Percentiles rank a stretch among this genome's conserved stretches.
These are phyloP conservation scores for Pontederia crassipes DNA, from an alignment of 176 grass and related monocot species.

Conservation along the genomic window DNA sequence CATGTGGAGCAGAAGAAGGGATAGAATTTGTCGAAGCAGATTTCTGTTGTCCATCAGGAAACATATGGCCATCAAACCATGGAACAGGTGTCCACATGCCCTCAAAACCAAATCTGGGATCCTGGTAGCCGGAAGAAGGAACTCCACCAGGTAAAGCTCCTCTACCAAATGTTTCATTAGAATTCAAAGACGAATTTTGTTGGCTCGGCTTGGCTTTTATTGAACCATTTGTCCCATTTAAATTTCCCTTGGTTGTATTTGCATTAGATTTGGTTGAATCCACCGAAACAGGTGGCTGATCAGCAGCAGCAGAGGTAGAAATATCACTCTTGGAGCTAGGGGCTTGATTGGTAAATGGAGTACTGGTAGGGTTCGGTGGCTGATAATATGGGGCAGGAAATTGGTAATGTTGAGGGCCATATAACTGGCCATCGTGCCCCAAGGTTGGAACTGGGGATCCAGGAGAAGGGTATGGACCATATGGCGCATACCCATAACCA, in stretches of 20 bases:
- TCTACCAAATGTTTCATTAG: conserved; percentile 9
- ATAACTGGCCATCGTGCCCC: conserved; percentile 47
- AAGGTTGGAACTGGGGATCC: conserved; percentile 33
- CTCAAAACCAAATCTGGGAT: conserved; percentile 19
- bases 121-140: background rate
- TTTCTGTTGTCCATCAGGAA: conserved; percentile 18
- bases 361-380: background rate
- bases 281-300: background rate
- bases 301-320: conserved; percentile 12
- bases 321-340: background rate
- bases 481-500: conserved; percentile 48
- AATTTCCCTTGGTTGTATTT: background rate
- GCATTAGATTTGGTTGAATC: conserved; percentile 8
- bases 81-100: conserved; percentile 20
- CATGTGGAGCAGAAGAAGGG: conserved; percentile 6
- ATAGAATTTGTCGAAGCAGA: conserved; percentile 5
- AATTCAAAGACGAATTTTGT: conserved; percentile 17
- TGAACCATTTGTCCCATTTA: conserved; percentile 6
- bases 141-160: background rate
- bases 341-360: conserved; percentile 6
- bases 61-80: conserved; percentile 12
- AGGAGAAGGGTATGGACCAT: conserved; percentile 33
- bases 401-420: conserved; percentile 51
- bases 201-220: conserved; percentile 5
- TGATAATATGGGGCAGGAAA: conserved; percentile 17